Base-by-base conservation (phyloP, 768 basidiomycete species). In the Kwoniella dejecticola region DNA sequence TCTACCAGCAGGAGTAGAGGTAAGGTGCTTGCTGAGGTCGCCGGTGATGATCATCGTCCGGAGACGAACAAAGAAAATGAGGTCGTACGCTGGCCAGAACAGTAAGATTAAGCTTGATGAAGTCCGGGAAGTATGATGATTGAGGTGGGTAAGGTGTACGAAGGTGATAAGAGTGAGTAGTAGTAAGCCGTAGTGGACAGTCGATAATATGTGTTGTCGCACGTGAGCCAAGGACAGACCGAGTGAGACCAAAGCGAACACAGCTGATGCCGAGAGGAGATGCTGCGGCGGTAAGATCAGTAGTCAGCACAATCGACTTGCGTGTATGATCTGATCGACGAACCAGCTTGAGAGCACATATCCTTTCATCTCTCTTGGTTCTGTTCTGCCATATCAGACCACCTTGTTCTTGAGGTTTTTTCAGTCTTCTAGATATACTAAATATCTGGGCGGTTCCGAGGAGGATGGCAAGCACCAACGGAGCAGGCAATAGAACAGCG, bases 61-160 rank as follows among this genome's bases (percentile, higher is more conserved):
- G 0, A 85, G 80, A 84, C 88, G 86, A 4, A 89, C 74, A 11
- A 79, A 69, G 0, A 85, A 67, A 0, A 80, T 81, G 15, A 82
- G 19, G 12, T 84, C 50, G 67, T 90, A 89, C 8, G 83, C 52
- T 0, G 91, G 90, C 88, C 90, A 95, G 79, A 90, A 94, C 48
- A 94, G 75, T 10, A 96, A 84, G 36, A 92, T 79, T 12, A 86
- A 72, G 1, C 88, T 82, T 0, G 90, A 90, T 0, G 92, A 88
- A 8, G 83, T 82, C 17, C 86, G 84, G 0, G 86, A 84, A 15
- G 86, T 85, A 36, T 84, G 84, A 75, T 93, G 90, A 64, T 89
- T 91, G 58, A 83, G 77, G 65, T 83, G 84, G 1, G 87, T 87
- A 44, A 91, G 79, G 23, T 81, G 62, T 2, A 83, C 71, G 17